Evolutionary conservation across 2,329 filamentous ascomycete species (phyloP).

Genomic region (Exophiala oligosperma): DNA sequence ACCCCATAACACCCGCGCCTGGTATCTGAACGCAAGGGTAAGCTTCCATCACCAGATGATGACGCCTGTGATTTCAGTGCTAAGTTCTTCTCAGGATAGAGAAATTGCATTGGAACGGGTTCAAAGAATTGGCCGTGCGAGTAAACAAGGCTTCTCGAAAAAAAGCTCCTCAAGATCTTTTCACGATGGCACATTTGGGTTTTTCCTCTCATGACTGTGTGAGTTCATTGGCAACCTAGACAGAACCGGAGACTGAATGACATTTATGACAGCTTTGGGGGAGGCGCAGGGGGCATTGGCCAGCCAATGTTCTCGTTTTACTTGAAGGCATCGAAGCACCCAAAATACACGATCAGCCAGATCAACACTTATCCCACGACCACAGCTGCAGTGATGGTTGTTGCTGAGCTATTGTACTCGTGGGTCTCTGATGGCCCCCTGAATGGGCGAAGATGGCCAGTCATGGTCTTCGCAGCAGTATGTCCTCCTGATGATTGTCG

Average conservation of each 20-base stretch:
- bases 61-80: slow-evolving; percentile 34
- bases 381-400: slow-evolving; percentile 17
- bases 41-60: neutral
- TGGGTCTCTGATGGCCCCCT: slow-evolving; percentile 25
- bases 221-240: neutral
- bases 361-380: slow-evolving; percentile 29
- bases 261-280: slow-evolving; percentile 2
- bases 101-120: slow-evolving; percentile 42
- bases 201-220: slow-evolving; percentile 11
- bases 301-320: slow-evolving; percentile 24
- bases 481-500: neutral
- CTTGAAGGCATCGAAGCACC: slow-evolving; percentile 30
- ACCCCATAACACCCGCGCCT: slow-evolving; percentile 40
- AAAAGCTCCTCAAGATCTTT: slow-evolving; percentile 12
- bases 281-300: slow-evolving; percentile 5
- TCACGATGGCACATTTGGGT: slow-evolving; percentile 18
- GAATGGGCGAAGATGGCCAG: slow-evolving; percentile 17
- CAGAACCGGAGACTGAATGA: neutral
- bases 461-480: slow-evolving; percentile 14
- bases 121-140: neutral
- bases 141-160: slow-evolving; percentile 2
- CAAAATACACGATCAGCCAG: slow-evolving; percentile 29
- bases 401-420: slow-evolving; percentile 23
- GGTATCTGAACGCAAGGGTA: slow-evolving; percentile 34
- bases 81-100: slow-evolving; percentile 45